Base-by-base conservation (phyloP, 768 basidiomycete genomes). In the Panaeolus papilionaceus region DNA sequence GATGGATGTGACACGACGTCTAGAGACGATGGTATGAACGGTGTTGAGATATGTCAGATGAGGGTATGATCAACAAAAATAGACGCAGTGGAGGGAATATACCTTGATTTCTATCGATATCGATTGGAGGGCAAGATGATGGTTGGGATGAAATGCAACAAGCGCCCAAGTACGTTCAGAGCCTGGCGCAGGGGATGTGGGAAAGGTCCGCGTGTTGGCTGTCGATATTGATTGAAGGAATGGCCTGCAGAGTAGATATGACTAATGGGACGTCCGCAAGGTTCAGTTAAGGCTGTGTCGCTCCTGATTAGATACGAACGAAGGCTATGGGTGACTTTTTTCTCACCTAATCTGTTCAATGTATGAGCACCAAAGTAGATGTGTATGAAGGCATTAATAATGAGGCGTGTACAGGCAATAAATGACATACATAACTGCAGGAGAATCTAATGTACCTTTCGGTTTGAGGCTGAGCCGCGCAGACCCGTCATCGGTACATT, bases 301-400 rank as follows among this genome's bases (percentile, higher is more conserved):
- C 26, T 58, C 54, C 54, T 58, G 54, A 58, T 58, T 58, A 58
- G 54, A 58, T 37, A 28, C 33, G 28, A 28, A 16, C 18, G 26
- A 37, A 23, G 26, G 11, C 3, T 37, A 12, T 3, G 2, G 12
- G 14, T 1, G 11, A 58, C 11, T 16, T 33, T 49, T 49, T 20
- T 23, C 47, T 58, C 14, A 44, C 42, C 42, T 44, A 18, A 6
- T 12, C 28, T 23, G 10, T 28, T 14, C 14, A 16, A 37, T 4
- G 49, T 3, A 51, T 4, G 14, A 14, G 8, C 23, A 23, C 23
- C 23, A 23, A 23, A 23, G 23, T 23, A 23, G 23, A 23, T 23
- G 23, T 23, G 23, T 23, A 23, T 23, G 23, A 23, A 23, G 23
- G 23, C 23, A 23, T 23, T 23, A 23, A 23, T 23, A 23, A 23